A percentile compares a stretch with the other conserved stretches of the same genome.
Conservation (phyloP, 164 flowering plant species). For the Aristolochia fimbriata region DNA sequence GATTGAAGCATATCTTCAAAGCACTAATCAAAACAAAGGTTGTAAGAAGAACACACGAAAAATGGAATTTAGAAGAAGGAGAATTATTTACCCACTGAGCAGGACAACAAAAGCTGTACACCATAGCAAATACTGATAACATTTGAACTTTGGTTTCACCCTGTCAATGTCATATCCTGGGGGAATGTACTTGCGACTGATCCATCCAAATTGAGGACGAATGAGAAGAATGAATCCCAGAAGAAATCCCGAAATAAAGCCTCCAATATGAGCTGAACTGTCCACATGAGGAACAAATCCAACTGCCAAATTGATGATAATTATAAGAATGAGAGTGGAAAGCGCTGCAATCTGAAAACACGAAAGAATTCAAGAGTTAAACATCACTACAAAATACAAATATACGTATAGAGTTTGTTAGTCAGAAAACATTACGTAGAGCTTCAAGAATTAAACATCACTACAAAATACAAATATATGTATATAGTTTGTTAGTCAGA, state of each 20-base stretch:
- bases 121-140: conserved; percentile 41
- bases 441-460: not conserved
- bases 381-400: too few species aligned
- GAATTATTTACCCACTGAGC: conserved; percentile 18
- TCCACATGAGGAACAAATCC: conserved; percentile 49
- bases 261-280: conserved; percentile 56
- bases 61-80: too few species aligned
- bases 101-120: conserved; percentile 24
- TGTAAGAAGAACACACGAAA: too few species aligned
- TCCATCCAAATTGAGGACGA: conserved; percentile 63
- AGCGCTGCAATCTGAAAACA: conserved; percentile 43
- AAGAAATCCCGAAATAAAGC: conserved; percentile 50
- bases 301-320: conserved; percentile 41
- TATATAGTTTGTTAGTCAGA: not conserved
- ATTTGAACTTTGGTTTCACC: conserved; percentile 40
- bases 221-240: conserved; percentile 57
- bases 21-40: too few species aligned
- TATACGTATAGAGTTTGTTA: not conserved
- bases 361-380: not conserved
- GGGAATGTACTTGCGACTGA: conserved; percentile 37
- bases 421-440: not conserved
- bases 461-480: not conserved
- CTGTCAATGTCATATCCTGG: conserved; percentile 30
- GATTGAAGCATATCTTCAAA: too few species aligned
- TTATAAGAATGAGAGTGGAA: conserved; percentile 24